phyloP scores from a whole-genome alignment of 129 eudicot genomes.

The Cynara cardunculus region DNA sequence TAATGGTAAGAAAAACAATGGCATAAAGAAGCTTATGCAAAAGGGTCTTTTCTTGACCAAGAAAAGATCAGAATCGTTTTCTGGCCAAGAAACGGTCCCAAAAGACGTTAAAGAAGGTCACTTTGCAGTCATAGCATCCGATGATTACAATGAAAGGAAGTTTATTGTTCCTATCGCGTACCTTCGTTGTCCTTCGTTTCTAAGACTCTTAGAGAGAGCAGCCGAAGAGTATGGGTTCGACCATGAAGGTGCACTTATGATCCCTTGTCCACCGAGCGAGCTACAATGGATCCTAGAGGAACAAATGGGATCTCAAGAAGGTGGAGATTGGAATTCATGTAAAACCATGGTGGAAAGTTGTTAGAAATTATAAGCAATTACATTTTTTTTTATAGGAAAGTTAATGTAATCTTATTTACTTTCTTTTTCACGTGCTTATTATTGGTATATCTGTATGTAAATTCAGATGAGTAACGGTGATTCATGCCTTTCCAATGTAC shows the following conservation, averaged over 20 bases:
- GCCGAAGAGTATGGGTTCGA: slow-evolving; percentile 40
- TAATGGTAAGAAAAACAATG: slow-evolving; percentile 27
- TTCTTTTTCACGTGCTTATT: not conserved
- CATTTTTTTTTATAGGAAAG: not conserved
- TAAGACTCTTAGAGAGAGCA: slow-evolving; percentile 36
- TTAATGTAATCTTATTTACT: not conserved
- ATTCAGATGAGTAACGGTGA: not conserved
- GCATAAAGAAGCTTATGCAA: slow-evolving; percentile 34
- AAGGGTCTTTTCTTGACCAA: slow-evolving; percentile 30
- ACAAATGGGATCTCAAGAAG: slow-evolving; percentile 19
- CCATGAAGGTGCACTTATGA: slow-evolving; percentile 40
- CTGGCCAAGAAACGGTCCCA: slow-evolving; percentile 30
- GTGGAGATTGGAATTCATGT: slow-evolving; percentile 20
- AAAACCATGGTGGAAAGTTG: slow-evolving; percentile 34
- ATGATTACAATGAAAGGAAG: slow-evolving; percentile 25
- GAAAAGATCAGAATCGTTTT: slow-evolving; percentile 4
- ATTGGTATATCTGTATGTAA: not conserved
- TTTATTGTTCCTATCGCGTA: slow-evolving; percentile 27
- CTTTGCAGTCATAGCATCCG: slow-evolving; percentile 41
- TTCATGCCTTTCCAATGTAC: not conserved
- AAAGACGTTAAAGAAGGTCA: slow-evolving; percentile 47
- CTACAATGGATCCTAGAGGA: slow-evolving; percentile 29
- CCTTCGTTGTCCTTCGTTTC: slow-evolving; percentile 28
- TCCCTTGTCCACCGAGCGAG: slow-evolving; percentile 35
- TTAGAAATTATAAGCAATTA: not conserved